These are phyloP conservation scores for Trifolium fragiferum DNA, from an alignment of 306 rosid species.

Conservation along the genomic window DNA sequence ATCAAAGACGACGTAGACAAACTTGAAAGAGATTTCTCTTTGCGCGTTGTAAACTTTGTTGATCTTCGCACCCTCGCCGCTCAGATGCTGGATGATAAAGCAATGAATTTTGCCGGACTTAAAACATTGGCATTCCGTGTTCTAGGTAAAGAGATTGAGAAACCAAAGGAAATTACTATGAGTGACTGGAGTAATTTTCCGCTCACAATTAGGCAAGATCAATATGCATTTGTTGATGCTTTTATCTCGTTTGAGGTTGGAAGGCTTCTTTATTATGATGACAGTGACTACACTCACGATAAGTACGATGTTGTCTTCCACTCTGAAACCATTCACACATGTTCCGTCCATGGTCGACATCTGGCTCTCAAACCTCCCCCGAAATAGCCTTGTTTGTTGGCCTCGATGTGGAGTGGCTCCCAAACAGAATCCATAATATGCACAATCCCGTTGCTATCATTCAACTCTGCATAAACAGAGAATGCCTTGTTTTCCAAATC, in stretches of 20 bases:
- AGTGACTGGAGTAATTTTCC: constrained; percentile 41
- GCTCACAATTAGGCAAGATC: constrained; percentile 38
- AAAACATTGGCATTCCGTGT: constrained; percentile 32
- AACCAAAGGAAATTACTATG: constrained; percentile 25
- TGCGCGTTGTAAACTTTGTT: constrained; percentile 13
- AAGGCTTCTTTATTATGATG: neutral
- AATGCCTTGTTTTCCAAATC: constrained; percentile 54
- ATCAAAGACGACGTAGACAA: constrained; percentile 44
- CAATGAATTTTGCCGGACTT: constrained; percentile 21
- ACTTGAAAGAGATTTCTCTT: constrained; percentile 31
- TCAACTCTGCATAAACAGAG: constrained; percentile 42
- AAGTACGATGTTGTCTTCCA: constrained; percentile 38
- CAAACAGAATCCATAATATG: constrained; percentile 36
- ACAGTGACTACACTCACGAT: neutral
- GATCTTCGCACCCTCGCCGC: constrained; percentile 42
- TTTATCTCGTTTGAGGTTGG: constrained; percentile 45
- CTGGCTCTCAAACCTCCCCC: constrained; percentile 41
- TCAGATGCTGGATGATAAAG: neutral
- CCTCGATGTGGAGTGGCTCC: constrained; percentile 58
- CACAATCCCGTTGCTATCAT: constrained; percentile 37
- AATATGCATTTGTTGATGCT: constrained; percentile 48
- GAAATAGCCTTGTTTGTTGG: constrained; percentile 25
- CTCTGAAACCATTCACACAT: constrained; percentile 35
- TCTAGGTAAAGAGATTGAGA: constrained; percentile 21
- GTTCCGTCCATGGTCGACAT: constrained; percentile 39